A percentile compares a stretch with the other conserved stretches of the same genome.
These are phyloP conservation scores for Prunus yedoensis DNA, from an alignment of 331 rosid species.

Conservation along the genomic window DNA sequence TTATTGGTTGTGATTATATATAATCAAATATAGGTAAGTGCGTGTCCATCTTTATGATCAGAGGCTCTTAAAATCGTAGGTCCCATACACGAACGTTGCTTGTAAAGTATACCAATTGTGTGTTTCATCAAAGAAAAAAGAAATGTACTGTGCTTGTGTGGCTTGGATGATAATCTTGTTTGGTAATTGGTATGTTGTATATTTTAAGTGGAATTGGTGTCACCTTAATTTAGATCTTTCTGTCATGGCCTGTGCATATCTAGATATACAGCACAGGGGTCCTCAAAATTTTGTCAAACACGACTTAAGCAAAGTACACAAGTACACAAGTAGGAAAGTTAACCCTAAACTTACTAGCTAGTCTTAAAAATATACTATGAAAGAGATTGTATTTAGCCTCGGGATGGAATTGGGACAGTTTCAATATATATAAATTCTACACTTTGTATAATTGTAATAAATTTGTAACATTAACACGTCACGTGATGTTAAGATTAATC, in stretches of 20 bases:
- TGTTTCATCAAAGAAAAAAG: not conserved
- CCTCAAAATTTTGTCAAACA: not conserved
- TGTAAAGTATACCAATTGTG: not conserved
- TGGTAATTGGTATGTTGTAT: too few relatives aligned
- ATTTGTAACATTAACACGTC: too few relatives aligned
- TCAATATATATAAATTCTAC: too few relatives aligned
- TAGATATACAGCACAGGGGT: not conserved
- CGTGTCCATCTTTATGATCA: not conserved
- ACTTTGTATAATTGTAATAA: too few relatives aligned
- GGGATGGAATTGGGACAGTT: not conserved
- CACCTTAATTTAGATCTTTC: not conserved
- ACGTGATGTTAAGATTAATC: too few relatives aligned
- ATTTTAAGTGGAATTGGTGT: conserved; percentile 10
- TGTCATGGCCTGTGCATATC: not conserved
- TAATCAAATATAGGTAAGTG: not conserved
- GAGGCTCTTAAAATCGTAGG: conserved; percentile 7
- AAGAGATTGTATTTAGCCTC: not conserved
- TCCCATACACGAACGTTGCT: not conserved
- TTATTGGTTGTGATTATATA: not conserved
- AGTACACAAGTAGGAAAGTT: not conserved
- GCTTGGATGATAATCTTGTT: not conserved
- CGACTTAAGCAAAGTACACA: not conserved
- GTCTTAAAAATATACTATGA: not conserved
- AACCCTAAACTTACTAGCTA: too few relatives aligned
- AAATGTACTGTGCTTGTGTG: conserved; percentile 21